Conservation (phyloP, 1,284 basidiomycete species). For the Puccinia triticina region DNA sequence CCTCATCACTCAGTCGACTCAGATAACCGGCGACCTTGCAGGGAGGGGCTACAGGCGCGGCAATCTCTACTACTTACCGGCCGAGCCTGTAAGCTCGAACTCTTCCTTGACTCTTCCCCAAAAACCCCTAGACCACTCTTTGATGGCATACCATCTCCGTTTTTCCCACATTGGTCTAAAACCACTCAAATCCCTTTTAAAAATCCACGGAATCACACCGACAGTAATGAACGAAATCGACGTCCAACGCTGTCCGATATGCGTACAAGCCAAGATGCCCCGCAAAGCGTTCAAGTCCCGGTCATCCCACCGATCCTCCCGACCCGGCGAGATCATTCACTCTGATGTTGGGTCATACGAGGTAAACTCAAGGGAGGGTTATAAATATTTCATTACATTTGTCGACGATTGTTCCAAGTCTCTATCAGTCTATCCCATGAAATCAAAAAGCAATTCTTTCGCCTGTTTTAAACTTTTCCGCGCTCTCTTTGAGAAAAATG, state of each 20-base stretch:
- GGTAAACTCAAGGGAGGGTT: background rate
- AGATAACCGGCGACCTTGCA: no score
- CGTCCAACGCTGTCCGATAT: background rate
- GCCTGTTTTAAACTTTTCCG: background rate
- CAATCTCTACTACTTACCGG: no score
- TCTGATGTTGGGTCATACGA: background rate
- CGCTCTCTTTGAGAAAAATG: background rate
- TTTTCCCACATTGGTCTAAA: background rate
- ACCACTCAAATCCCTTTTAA: background rate
- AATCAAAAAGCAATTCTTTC: background rate
- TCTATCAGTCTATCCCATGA: background rate
- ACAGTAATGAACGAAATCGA: background rate
- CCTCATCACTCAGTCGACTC: no score
- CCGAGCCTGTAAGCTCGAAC: no score
- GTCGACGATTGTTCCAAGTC: slow-evolving; percentile 1
- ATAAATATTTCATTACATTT: slow-evolving; percentile 9
- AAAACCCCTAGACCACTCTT: no score
- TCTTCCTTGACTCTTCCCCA: no score
- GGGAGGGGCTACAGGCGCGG: no score
- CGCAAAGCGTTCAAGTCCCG: background rate
- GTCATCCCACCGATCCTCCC: background rate
- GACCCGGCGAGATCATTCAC: background rate
- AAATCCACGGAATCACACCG: background rate
- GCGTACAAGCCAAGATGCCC: background rate
- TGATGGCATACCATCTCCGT: no score